Percentiles rank a stretch among this genome's conserved stretches.
Evolutionary conservation across 805 yeast species (phyloP).

Genomic region (Komagataella mondaviorum): DNA sequence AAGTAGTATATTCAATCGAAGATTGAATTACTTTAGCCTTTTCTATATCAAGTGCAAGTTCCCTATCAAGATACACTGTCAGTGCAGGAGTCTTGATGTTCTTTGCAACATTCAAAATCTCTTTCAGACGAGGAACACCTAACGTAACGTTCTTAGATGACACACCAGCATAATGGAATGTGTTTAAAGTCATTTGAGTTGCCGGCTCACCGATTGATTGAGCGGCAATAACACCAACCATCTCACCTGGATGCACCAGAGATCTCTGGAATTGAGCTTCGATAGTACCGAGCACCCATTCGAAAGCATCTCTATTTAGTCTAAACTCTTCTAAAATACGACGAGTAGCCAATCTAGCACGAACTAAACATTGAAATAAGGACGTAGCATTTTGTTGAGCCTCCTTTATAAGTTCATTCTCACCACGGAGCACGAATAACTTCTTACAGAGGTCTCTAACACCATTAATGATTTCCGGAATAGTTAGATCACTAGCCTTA

Average conservation of each 20-base stretch:
- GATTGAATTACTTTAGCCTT: conserved; percentile 91
- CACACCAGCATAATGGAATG: conserved; percentile 98
- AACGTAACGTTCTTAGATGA: conserved; percentile 91
- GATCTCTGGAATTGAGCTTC: conserved; percentile 89
- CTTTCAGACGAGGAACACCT: conserved; percentile 97
- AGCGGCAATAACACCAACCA: conserved; percentile 97
- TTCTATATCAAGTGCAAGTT: conserved; percentile 78
- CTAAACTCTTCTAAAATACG: conserved; percentile 87
- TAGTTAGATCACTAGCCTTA: conserved; percentile 80
- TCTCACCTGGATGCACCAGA: conserved; percentile 92
- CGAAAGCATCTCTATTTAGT: conserved; percentile 73
- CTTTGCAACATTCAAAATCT: conserved; percentile 95
- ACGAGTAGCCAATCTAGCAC: conserved; percentile 85
- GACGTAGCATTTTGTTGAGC: conserved; percentile 90
- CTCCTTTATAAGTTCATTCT: conserved; percentile 54
- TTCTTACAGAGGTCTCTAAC: conserved; percentile 58
- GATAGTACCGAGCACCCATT: conserved; percentile 92
- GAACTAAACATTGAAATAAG: conserved; percentile 78
- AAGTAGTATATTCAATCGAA: conserved; percentile 91
- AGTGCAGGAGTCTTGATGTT: conserved; percentile 98
- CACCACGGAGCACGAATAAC: conserved; percentile 73
- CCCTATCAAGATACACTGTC: conserved; percentile 81
- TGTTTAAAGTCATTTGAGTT: conserved; percentile 93
- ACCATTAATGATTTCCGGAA: conserved; percentile 64
- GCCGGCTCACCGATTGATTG: conserved; percentile 98